Percentiles rank a stretch among this genome's conserved stretches.
phyloP scores from a whole-genome alignment of 2,329 filamentous ascomycete species.

The Corinectria fuckeliana region DNA sequence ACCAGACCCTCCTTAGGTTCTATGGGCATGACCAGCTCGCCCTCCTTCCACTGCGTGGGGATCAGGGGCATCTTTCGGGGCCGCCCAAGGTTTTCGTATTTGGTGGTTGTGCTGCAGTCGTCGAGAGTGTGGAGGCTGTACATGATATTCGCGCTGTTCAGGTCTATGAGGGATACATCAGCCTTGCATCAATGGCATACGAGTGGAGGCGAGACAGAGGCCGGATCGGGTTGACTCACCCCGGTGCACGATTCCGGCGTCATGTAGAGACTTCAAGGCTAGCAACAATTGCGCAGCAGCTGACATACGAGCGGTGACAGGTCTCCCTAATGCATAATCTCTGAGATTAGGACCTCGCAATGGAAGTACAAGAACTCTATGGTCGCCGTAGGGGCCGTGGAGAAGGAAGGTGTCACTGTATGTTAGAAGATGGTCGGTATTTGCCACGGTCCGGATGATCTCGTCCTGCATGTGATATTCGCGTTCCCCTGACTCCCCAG shows the following conservation, averaged over 20 bases:
- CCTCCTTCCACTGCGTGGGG: slow-evolving; percentile 12
- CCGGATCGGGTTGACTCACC: slow-evolving; percentile 14
- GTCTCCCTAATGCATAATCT: not conserved
- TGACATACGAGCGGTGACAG: slow-evolving; percentile 14
- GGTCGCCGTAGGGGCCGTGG: not conserved
- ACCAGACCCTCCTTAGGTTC: slow-evolving; percentile 1
- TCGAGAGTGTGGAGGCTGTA: slow-evolving; percentile 2
- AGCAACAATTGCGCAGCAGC: slow-evolving; percentile 12
- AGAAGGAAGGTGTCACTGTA: slow-evolving; percentile 8
- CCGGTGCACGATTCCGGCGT: slow-evolving; percentile 14
- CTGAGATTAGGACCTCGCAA: slow-evolving; percentile 12
- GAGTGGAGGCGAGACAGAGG: too few relatives aligned
- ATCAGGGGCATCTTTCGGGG: slow-evolving; percentile 9
- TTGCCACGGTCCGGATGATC: not conserved
- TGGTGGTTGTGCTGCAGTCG: not conserved
- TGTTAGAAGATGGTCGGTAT: slow-evolving; percentile 4
- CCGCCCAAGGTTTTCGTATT: slow-evolving; percentile 12
- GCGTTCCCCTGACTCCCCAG: slow-evolving; percentile 1
- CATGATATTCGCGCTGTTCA: slow-evolving; percentile 19
- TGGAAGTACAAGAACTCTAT: slow-evolving; percentile 1
- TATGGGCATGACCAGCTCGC: slow-evolving; percentile 18
- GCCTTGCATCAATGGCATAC: not conserved
- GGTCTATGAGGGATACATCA: slow-evolving; percentile 5
- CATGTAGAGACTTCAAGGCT: slow-evolving; percentile 11
- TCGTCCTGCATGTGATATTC: slow-evolving; percentile 4